Evolutionary conservation across 805 yeast species (phyloP), one percentile per base, ranked within the genome.

Genomic region (Yamadazyma scolyti): DNA sequence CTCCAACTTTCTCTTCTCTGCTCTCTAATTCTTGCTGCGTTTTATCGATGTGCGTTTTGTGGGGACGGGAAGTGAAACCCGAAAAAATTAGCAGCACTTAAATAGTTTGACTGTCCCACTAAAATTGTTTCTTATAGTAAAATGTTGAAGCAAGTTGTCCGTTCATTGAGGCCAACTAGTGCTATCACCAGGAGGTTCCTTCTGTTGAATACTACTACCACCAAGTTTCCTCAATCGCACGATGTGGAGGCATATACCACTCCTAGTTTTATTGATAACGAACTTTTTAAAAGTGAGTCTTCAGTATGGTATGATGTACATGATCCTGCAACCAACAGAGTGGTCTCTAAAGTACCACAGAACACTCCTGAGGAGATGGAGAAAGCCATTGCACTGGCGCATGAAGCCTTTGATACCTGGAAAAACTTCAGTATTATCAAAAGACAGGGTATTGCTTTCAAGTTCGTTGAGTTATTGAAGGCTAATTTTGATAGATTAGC

Each of bases 271-370:
- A 45, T 61, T 61, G 58, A 77, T 48, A 77, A 77, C 50, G 38
- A 73, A 54, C 61, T 73, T 34, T 57, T 71, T 38, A 62, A 68
- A 40, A 68, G 77, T 16, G 68, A 65, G 30, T 59, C 83, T 6
- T 45, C 59, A 9, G 65, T 66, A 19, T 70, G 87, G 87, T 77
- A 70, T 47, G 86, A 80, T 40, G 69, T 82, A 33, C 77, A 69
- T 53, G 90, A 82, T 52, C 90, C 90, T 14, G 83, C 89, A 36
- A 82, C 90, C 33, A 73, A 80, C 55, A 50, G 63, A 42, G 73
- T 80, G 27, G 77, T 82, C 23, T 67, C 82, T 18, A 67, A 72
- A 43, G 88, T 81, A 15, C 89, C 90, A 5, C 88, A 82, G 59
- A 67, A 77, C 23, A 82, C 90, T 11, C 73, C 70, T 5, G 71